Evolutionary conservation across 495 filamentous ascomycete species (phyloP).

Genomic region (Jackrogersella multiformis): DNA sequence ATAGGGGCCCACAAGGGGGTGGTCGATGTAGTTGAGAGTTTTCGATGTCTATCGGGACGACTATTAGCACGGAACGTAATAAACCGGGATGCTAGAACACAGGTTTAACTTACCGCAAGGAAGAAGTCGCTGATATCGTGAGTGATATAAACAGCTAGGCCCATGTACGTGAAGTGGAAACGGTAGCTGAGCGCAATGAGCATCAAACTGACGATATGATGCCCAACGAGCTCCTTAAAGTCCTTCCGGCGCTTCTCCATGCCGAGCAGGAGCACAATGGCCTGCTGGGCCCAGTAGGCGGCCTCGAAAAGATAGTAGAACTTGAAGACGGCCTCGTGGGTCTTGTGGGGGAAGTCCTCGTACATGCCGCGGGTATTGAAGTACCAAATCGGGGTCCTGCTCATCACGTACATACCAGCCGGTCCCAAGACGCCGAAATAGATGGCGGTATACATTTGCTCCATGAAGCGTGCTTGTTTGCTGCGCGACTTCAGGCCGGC

Average conservation of each 20-base stretch:
- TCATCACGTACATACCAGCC: slow-evolving; percentile 92
- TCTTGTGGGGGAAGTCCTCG: slow-evolving; percentile 86
- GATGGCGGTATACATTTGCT: slow-evolving; percentile 96
- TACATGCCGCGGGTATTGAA: slow-evolving; percentile 94
- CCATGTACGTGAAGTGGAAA: slow-evolving; percentile 98
- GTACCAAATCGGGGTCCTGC: slow-evolving; percentile 91
- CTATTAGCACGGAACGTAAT: slow-evolving; percentile 2
- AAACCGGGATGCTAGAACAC: not conserved
- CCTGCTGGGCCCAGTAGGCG: slow-evolving; percentile 96
- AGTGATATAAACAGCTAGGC: slow-evolving; percentile 95
- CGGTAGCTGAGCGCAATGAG: slow-evolving; percentile 91
- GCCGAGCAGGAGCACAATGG: slow-evolving; percentile 85
- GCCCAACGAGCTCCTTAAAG: slow-evolving; percentile 92
- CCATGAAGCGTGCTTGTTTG: slow-evolving; percentile 95
- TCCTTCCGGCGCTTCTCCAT: slow-evolving; percentile 97
- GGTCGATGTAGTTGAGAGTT: slow-evolving; percentile 90
- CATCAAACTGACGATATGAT: slow-evolving; percentile 92
- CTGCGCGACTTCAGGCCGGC: slow-evolving; percentile 75
- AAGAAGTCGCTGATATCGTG: slow-evolving; percentile 98
- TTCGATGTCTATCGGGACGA: slow-evolving; percentile 77
- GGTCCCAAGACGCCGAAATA: slow-evolving; percentile 91
- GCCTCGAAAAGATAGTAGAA: slow-evolving; percentile 96
- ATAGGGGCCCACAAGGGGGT: slow-evolving; percentile 78
- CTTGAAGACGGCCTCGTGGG: slow-evolving; percentile 89
- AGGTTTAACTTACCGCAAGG: slow-evolving; percentile 75